Evolutionary conservation across 2,329 filamentous ascomycete genomes (phyloP), one percentile per base, ranked within the genome.

Genomic region (Aspergillus intermedius): DNA sequence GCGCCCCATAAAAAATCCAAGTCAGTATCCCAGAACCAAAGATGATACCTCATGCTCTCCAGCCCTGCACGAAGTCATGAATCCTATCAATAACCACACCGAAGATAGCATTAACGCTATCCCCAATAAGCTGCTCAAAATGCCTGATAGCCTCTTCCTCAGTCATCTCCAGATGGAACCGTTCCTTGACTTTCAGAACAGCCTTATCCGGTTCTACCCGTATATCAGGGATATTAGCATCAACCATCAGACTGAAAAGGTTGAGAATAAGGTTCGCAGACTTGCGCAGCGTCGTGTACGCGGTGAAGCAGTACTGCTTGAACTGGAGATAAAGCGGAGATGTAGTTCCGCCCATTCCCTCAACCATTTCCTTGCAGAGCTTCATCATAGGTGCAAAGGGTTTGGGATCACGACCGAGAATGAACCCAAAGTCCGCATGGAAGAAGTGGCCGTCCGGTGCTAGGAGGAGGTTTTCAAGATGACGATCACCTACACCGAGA

Each of bases 301-400:
- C 89, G 3, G 95, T 87, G 70, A 95, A 96, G 67, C 90, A 95
- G 69, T 97, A 95, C 60, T 94, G 88, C 65, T 93, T 93, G 72
- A 98, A 98, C 46, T 86, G 81, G 40, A 84, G 77, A 68, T 95
- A 98, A 53, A 94, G 85, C 19, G 87, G 81, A 3, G 87, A 89
- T 30, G 80, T 78, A 6, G 84, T 79, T 10, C 93, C 93, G 37
- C 94, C 94, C 89, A 98, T 96, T 54, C 91, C 93, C 62, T 98
- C 93, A 3, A 97, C 88, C 93, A 98, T 98, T 64, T 98, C 91
- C 59, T 91, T 91, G 63, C 87, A 91, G 7, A 98, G 81, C 69
- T 98, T 98, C 85, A 98, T 95, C 46, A 91, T 83, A 0, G 93
- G 93, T 0, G 93, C 91, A 64, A 98, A 97, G 0, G 93, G 93